Conservation (phyloP, 371 early-diverging fungal genomes). For the Apophysomyces elegans region DNA sequence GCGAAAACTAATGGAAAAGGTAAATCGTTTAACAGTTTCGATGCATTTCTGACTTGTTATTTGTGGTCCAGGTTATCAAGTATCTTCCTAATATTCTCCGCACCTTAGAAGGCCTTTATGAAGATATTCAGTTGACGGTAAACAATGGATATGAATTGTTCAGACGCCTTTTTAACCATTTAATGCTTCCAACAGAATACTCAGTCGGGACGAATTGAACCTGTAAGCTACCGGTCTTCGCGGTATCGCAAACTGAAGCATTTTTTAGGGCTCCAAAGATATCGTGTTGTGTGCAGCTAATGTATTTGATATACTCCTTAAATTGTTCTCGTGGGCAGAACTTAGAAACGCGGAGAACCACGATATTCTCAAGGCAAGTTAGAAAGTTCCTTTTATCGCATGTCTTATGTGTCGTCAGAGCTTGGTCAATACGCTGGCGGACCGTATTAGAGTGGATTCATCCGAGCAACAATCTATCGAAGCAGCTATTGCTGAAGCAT, state of each 20-base stretch:
- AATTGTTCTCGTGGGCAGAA: conserved; percentile 62
- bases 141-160: not conserved
- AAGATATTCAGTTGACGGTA: conserved; percentile 35
- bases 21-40: conserved; percentile 4
- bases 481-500: conserved; percentile 30
- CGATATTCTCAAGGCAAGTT: conserved; percentile 33
- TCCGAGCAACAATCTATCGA: conserved; percentile 20
- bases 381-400: conserved; percentile 1
- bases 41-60: not conserved
- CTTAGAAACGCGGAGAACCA: conserved; percentile 52
- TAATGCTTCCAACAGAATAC: conserved; percentile 24
- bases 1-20: conserved; percentile 40
- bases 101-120: conserved; percentile 37
- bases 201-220: conserved; percentile 32
- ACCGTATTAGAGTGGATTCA: conserved; percentile 19
- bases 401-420: conserved; percentile 11
- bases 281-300: conserved; percentile 39
- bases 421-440: conserved; percentile 24
- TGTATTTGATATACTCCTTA: conserved; percentile 50
- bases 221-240: conserved; percentile 15
- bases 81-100: conserved; percentile 43
- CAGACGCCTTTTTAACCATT: not conserved
- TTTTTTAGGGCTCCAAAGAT: conserved; percentile 29
- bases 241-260: too few relatives aligned
- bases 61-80: conserved; percentile 24